Evolutionary conservation across 2,329 filamentous ascomycete genomes (phyloP), one percentile per base, ranked within the genome.

Genomic region (Raffaelea albimanens): DNA sequence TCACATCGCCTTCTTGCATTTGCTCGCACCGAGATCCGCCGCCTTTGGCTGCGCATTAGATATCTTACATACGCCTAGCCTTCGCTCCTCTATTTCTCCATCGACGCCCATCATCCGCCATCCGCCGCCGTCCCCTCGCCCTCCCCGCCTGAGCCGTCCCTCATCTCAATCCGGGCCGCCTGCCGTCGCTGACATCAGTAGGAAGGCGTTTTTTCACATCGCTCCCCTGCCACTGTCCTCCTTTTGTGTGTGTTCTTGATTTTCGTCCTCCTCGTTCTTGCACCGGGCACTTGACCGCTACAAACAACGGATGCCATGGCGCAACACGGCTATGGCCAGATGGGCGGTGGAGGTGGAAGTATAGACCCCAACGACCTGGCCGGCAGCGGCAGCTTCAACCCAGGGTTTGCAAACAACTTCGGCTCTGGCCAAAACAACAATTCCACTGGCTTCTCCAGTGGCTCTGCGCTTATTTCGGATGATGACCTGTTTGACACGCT

Each of bases 301-400:
- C 39, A 14, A 20, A 8, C 39, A 10, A 18, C 19, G 18, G 41
- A 18, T 23, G 47, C 40, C 51, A 79, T 79, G 75, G 71, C 75
- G 56, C 73, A 76, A 47, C 73, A 77, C 66, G 65, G 67, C 57
- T 80, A 78, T 63, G 67, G 67, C 59, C 73, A 76, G 55, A 79
- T 78, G 59, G 69, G 68, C 56, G 72, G 72, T 54, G 71, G 68
- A 50, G 75, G 65, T 45, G 45, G 45, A 21, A 76, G 76, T 59
- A 83, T 96, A 59, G 87, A 96, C 61, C 91, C 91, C 11, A 91
- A 87, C 52, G 87, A 93, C 53, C 75, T 96, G 50, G 80, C 80
- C 56, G 86, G 91, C 80, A 73, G 73, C 19, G 43, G 45, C 54
- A 71, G 72, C 50, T 83, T 75, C 61, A 78, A 76, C 20, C 72